Percentiles rank a stretch among this genome's conserved stretches.
phyloP scores from a whole-genome alignment of 495 filamentous ascomycete species.

The Talaromyces trachyspermus region DNA sequence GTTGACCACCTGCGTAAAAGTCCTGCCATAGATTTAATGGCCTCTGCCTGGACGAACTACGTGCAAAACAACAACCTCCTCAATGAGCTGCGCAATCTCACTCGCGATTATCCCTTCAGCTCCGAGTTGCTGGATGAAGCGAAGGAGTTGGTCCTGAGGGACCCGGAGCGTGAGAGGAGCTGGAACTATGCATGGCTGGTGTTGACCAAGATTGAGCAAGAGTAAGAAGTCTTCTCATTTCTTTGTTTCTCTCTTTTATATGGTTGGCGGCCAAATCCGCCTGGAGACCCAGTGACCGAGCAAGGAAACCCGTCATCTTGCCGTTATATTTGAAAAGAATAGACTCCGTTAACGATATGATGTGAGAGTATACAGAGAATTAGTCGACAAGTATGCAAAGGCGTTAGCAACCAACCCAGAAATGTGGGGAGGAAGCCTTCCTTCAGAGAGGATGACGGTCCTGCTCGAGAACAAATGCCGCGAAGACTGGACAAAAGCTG shows the following conservation, averaged over 20 bases:
- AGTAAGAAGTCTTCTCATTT: constrained; percentile 41
- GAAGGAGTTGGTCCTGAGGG: constrained; percentile 55
- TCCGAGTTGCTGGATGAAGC: constrained; percentile 61
- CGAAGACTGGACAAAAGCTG: constrained; percentile 60
- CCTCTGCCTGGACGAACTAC: constrained; percentile 64
- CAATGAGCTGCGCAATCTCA: constrained; percentile 62
- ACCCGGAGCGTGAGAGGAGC: constrained; percentile 57
- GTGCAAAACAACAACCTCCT: constrained; percentile 67
- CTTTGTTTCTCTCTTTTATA: constrained; percentile 5
- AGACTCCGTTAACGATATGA: too few relatives aligned
- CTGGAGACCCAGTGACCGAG: too few relatives aligned
- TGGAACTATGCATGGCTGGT: constrained; percentile 78
- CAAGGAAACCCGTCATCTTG: too few relatives aligned
- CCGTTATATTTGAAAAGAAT: too few relatives aligned
- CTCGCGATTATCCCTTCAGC: constrained; percentile 65
- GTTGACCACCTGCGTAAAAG: constrained; percentile 38
- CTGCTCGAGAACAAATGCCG: constrained; percentile 57
- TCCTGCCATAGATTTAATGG: constrained; percentile 60
- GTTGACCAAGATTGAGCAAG: constrained; percentile 56
- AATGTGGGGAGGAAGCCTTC: constrained; percentile 64
- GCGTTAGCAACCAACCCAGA: constrained; percentile 53
- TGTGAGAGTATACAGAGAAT: constrained; percentile 28
- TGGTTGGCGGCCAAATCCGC: too few relatives aligned
- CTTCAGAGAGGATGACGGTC: constrained; percentile 44
- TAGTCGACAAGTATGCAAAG: constrained; percentile 54